Conservation (phyloP, 768 basidiomycete species). For the Mrakia blollopis region DNA sequence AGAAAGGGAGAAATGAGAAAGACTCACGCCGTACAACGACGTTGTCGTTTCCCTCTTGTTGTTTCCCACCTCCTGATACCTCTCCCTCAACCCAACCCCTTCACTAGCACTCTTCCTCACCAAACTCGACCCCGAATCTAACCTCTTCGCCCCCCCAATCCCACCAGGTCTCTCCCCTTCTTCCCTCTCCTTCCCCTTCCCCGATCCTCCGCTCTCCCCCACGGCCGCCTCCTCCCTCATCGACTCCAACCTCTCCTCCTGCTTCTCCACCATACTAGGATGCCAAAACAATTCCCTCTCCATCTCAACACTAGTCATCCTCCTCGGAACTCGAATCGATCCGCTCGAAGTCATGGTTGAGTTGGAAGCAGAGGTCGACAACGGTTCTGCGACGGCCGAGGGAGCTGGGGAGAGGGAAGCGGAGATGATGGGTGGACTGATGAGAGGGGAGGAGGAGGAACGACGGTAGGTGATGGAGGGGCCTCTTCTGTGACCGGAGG, state of each 20-base stretch:
- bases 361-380: background rate
- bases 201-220: background rate
- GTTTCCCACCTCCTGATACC: background rate
- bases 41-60: background rate
- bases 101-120: constrained; percentile 14
- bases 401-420: background rate
- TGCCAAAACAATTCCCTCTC: constrained; percentile 26
- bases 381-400: background rate
- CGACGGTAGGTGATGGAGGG: constrained; percentile 19
- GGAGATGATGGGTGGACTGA: background rate
- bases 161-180: background rate
- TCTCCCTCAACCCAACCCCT: constrained; percentile 12
- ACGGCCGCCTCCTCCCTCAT: background rate
- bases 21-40: background rate
- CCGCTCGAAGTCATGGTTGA: constrained; percentile 10
- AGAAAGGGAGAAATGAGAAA: background rate
- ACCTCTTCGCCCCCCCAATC: background rate
- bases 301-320: background rate
- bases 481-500: background rate
- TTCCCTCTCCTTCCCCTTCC: constrained; percentile 15
- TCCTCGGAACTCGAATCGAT: constrained; percentile 15
- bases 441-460: background rate
- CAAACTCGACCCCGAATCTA: background rate
- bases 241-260: background rate
- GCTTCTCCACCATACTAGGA: background rate